Conservation (phyloP, 331 rosid genomes). For the Dryas integrifolia region DNA sequence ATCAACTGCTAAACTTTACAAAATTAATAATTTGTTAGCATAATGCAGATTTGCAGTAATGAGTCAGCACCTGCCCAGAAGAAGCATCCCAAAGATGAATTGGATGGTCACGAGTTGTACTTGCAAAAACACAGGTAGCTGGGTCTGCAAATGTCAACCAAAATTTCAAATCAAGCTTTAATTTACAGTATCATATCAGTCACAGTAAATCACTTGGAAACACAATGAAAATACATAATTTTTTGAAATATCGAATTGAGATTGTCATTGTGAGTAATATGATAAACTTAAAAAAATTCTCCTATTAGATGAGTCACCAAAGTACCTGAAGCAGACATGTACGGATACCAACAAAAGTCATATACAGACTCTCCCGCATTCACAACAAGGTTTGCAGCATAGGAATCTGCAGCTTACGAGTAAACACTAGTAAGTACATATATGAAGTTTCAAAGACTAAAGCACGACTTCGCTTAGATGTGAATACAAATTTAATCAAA, state of each 20-base stretch:
- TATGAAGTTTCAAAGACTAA: not conserved
- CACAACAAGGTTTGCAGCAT: constrained; percentile 59
- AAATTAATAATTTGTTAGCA: not conserved
- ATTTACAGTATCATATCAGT: not conserved
- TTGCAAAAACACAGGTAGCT: constrained; percentile 81
- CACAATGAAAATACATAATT: not conserved
- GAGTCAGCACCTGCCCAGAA: constrained; percentile 67
- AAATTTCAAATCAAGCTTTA: constrained; percentile 28
- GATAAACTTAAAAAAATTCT: constrained; percentile 1
- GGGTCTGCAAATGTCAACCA: constrained; percentile 54
- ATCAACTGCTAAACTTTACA: not conserved
- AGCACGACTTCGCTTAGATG: not conserved
- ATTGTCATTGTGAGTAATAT: not conserved
- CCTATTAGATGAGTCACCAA: constrained; percentile 13
- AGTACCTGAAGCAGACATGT: constrained; percentile 90
- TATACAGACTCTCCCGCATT: constrained; percentile 83
- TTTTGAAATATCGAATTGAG: not conserved
- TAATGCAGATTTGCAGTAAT: constrained; percentile 4
- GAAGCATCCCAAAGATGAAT: constrained; percentile 98
- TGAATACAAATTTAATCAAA: not conserved
- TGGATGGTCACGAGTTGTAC: constrained; percentile 86
- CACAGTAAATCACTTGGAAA: not conserved
- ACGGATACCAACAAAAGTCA: constrained; percentile 97
- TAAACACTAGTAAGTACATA: constrained; percentile 4
- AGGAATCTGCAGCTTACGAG: constrained; percentile 64